A percentile compares a stretch with the other conserved stretches of the same genome.
Conservation (phyloP, 2,329 filamentous ascomycete genomes). For the Albophoma yamanashiensis region DNA sequence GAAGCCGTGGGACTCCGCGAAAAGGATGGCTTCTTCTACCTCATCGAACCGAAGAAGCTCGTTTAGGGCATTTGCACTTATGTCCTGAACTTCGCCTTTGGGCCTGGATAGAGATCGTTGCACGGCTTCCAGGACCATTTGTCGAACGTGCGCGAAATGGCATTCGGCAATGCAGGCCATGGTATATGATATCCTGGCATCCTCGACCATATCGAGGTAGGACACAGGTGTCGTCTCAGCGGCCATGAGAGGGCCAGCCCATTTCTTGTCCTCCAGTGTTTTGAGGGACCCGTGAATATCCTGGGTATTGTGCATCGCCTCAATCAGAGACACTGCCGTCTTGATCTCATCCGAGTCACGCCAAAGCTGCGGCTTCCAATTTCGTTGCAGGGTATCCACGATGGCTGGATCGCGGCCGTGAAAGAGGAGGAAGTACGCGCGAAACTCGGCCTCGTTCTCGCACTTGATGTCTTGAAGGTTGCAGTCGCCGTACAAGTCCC, state of each 20-base stretch:
- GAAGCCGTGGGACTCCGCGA: constrained; percentile 49
- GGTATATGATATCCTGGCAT: constrained; percentile 49
- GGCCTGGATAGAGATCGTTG: constrained; percentile 45
- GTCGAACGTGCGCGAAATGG: constrained; percentile 52
- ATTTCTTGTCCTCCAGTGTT: constrained; percentile 22
- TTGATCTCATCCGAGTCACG: constrained; percentile 45
- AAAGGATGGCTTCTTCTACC: constrained; percentile 52
- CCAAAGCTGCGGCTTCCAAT: constrained; percentile 47
- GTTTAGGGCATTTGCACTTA: constrained; percentile 46
- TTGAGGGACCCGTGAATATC: constrained; percentile 47
- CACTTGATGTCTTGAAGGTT: constrained; percentile 45
- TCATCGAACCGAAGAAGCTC: constrained; percentile 55
- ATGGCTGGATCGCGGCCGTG: constrained; percentile 49
- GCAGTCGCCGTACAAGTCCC: constrained; percentile 57
- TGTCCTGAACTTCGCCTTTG: constrained; percentile 46
- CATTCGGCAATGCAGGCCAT: constrained; percentile 61
- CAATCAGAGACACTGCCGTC: constrained; percentile 49
- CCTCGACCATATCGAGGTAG: constrained; percentile 51
- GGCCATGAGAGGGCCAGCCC: constrained; percentile 33
- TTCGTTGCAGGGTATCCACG: constrained; percentile 38
- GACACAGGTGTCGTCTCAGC: constrained; percentile 39
- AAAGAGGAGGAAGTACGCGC: constrained; percentile 53
- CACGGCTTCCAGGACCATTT: constrained; percentile 44
- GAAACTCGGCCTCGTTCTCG: constrained; percentile 54
- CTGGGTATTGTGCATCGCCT: constrained; percentile 48